Evolutionary conservation across 441 rosid species (phyloP).

Genomic region (Euphorbia celastroides): DNA sequence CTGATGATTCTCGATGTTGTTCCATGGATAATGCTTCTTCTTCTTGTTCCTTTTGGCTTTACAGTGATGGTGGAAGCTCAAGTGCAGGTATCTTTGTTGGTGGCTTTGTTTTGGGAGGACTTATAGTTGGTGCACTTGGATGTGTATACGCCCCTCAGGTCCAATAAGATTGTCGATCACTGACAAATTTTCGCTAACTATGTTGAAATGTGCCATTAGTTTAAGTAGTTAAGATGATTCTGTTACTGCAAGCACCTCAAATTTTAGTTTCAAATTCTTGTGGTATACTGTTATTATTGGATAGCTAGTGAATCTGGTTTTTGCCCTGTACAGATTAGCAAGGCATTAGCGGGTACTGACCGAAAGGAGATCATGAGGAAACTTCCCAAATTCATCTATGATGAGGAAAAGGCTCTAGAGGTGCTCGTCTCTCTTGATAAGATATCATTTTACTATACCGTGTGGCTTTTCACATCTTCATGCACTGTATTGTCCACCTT

Average conservation of each 20-base stretch:
- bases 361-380: constrained; percentile 81
- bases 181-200: constrained; percentile 8
- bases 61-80: constrained; percentile 62
- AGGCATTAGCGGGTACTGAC: constrained; percentile 79
- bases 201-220: background rate
- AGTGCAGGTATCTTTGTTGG: constrained; percentile 65
- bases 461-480: background rate
- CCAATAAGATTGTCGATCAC: constrained; percentile 1
- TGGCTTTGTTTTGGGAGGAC: constrained; percentile 89
- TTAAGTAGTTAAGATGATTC: background rate
- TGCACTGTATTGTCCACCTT: background rate
- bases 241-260: background rate
- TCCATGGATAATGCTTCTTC: background rate
- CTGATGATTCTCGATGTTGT: background rate
- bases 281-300: background rate
- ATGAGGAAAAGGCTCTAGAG: constrained; percentile 94
- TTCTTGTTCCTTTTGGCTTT: background rate
- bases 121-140: constrained; percentile 86
- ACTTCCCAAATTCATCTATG: constrained; percentile 87
- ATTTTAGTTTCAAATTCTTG: background rate
- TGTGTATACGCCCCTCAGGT: constrained; percentile 97
- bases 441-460: background rate
- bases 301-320: constrained; percentile 7
- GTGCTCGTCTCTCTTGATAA: constrained; percentile 29
- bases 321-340: constrained; percentile 59